Evolutionary conservation across 768 basidiomycete genomes (phyloP), one percentile per base, ranked within the genome.

Genomic region (Psilocybe azurescens): DNA sequence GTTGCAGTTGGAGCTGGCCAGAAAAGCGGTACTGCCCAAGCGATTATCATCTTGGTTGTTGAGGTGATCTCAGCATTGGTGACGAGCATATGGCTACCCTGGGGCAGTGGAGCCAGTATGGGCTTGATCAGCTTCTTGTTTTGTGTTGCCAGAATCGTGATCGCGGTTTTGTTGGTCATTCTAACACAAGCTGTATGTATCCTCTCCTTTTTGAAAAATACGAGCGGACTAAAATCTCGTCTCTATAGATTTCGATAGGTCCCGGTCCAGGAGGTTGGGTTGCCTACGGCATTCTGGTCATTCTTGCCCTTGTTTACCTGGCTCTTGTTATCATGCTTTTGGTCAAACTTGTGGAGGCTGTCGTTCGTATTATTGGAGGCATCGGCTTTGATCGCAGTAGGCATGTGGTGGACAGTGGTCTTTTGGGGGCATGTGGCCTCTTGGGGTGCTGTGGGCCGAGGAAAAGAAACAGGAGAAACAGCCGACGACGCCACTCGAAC

Each of bases 71-170:
- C 91, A 48, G 93, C 95, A 5, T 79, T 99, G 60, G 86, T 93
- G 29, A 97, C 96, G 33, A 95, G 93, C 63, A 81, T 97, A 33
- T 97, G 94, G 94, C 83, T 97, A 61, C 96, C 96, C 16, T 99
- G 97, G 97, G 94, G 94, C 32, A 91, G 91, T 56, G 95, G 97
- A 1, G 95, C 97, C 1, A 93, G 94, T 63, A 99, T 99, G 97
- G 97, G 96, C 13, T 81, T 95, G 38, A 89, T 97, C 61, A 95
- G 93, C 73, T 98, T 98, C 80, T 78, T 97, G 69, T 90, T 97
- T 69, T 95, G 94, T 61, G 92, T 97, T 4, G 89, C 92, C 20
- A 83, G 97, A 65, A 96, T 97, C 68, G 89, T 95, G 29, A 85
- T 95, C 24, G 91, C 93, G 2, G 95, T 98, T 13, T 76, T 99